These are phyloP conservation scores for Desmodesmus armatus DNA, from an alignment of 139 green algal genomes.

Conservation along the genomic window DNA sequence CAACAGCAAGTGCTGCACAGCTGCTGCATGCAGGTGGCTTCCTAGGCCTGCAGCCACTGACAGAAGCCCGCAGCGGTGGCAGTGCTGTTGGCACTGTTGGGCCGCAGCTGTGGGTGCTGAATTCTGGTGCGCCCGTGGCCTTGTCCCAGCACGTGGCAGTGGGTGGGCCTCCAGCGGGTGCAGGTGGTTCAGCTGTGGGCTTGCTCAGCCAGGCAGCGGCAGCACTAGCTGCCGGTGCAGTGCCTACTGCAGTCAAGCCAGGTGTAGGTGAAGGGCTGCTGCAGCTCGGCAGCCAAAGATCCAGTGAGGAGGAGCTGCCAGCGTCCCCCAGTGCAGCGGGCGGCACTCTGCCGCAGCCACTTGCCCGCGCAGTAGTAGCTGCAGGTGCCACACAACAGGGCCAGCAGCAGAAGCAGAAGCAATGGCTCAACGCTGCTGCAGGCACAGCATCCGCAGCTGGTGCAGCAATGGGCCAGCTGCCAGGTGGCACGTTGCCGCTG, in stretches of 20 bases:
- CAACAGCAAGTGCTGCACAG: slow-evolving; percentile 23
- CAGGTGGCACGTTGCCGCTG: background rate
- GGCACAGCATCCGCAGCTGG: background rate
- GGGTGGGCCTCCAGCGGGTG: too few relatives aligned
- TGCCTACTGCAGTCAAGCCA: background rate
- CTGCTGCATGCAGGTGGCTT: background rate
- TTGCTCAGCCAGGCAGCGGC: background rate
- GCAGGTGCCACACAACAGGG: background rate
- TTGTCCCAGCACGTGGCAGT: too few relatives aligned
- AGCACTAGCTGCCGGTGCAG: background rate
- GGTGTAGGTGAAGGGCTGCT: background rate
- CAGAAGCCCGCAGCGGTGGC: background rate
- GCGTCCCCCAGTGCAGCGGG: too few relatives aligned
- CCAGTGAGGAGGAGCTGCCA: too few relatives aligned
- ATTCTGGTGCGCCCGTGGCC: background rate
- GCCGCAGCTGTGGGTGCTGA: background rate
- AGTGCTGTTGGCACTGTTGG: background rate
- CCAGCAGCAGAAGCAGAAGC: background rate
- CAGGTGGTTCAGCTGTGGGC: background rate
- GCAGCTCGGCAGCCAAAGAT: background rate
- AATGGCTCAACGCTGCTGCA: background rate
- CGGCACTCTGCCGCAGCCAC: too few relatives aligned
- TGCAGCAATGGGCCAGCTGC: background rate
- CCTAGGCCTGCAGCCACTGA: background rate
- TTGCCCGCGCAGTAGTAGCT: background rate